Base-by-base conservation (phyloP, 257 asterid genomes). In the Solanum microdontum region DNA sequence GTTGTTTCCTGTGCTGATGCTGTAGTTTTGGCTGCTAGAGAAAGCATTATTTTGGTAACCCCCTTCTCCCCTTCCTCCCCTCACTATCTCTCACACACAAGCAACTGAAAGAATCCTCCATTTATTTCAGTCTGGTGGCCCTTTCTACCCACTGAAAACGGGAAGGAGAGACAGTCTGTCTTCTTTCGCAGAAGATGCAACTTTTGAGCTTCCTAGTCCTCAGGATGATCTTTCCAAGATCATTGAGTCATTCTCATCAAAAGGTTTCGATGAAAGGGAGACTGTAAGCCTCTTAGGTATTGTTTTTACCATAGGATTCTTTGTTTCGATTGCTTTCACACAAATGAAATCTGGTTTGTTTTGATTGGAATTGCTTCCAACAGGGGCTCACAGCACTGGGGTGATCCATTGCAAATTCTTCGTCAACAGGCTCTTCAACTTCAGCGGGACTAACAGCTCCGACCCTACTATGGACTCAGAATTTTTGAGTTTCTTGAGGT, bases 311-410 rank as follows among this genome's bases (percentile, higher is more conserved):
- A 34, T 24, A 60, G 79, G 58, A 24, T 11, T 85, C 87, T 21
- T 17, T 4, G 60, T 62, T 68, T 69, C 4, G 36, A 12, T 40
- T 68, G 10, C 55, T 45, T 45, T 26, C 30, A 37, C 40, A 40
- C 60, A 37, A 33, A 39, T 40, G 80, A 43, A 68, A n/a, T 37
- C 19, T 34, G n/a, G 86, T 55, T 40, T 74, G 45, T 30, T 14
- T 74, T 68, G 87, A 68, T 68, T 68, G 10, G 88, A 51, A n/a
- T 48, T 84, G 74, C 32, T 66, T 28, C 19, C n/a, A 45, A 23
- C 64, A 95, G 99, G 97, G 72, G 96, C 94, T 62, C 98, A 95
- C 90, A 96, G 98, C 91, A 93, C 92, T 3, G 99, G 99, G 86
- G 89, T 90, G 77, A 89, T 96, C 60, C 98, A 93, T 87, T 94